Evolutionary conservation across 2,329 filamentous ascomycete genomes (phyloP), one percentile per base, ranked within the genome.

Genomic region (Cadophora sp.): DNA sequence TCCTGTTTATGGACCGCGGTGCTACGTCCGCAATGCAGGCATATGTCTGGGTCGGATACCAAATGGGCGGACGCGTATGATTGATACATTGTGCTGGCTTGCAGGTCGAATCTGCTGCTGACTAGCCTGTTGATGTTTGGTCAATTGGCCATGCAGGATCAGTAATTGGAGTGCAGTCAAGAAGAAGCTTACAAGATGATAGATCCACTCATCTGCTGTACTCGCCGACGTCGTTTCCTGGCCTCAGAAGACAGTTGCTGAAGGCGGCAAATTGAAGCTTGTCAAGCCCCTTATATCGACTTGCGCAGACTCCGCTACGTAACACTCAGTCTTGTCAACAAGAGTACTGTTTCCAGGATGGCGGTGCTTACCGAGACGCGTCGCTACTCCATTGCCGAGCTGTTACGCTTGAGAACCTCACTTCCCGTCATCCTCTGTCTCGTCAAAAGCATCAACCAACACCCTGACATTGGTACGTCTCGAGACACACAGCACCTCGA

Each of bases 391-490:
- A 37, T 68, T 27, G 69, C 72, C 24, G 74, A 78, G 63, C 64
- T 78, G 61, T 66, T 77, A n/a, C 26, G 56, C 26, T 34, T 78
- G 66, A 73, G 72, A 66, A 68, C 31, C 29, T 70, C 73, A 8
- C 73, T 77, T 63, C 68, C 74, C 2, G 46, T 73, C 24, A 62
- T 75, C 34, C 68, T 51, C 48, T 74, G 67, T 51, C 56, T 69
- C n/a, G 56, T 77, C 24, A 59, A 68, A 12, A 75, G 74, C 26
- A 65, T 78, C n/a, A 75, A 72, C 64, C 71, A 71, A 55, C 73
- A 73, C 62, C 59, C 72, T 40, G 73, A 76, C 46, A 72, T 76
- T 68, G 71, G 76, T 77, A 68, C 40, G 71, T 68, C 8, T 26
- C 29, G 9, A 59, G 5, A 12, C 14, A 24, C 14, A 4, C 26